phyloP scores from a whole-genome alignment of 257 asterid species.

The Eucommia ulmoides region DNA sequence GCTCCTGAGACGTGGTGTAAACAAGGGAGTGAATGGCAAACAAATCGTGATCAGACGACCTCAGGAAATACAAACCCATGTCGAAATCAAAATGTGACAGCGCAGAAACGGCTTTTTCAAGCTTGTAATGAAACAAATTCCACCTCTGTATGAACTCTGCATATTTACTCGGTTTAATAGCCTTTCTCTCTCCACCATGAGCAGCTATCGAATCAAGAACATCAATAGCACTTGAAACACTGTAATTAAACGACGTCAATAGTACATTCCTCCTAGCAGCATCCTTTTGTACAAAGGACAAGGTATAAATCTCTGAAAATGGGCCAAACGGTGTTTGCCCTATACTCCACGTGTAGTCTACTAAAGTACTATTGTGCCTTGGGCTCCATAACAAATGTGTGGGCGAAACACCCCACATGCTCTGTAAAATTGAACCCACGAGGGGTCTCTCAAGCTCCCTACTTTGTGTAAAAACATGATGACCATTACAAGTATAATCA shows the following conservation, averaged over 20 bases:
- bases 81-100: slow-evolving; percentile 82
- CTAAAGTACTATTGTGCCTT: slow-evolving; percentile 60
- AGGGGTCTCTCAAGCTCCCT: slow-evolving; percentile 81
- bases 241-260: slow-evolving; percentile 60
- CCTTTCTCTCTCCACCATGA: slow-evolving; percentile 79
- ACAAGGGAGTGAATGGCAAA: slow-evolving; percentile 69
- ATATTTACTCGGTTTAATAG: slow-evolving; percentile 40
- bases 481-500: slow-evolving; percentile 78
- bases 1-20: slow-evolving; percentile 66
- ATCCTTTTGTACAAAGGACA: slow-evolving; percentile 90
- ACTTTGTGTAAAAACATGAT: slow-evolving; percentile 69
- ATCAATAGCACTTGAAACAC: slow-evolving; percentile 54
- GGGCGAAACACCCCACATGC: slow-evolving; percentile 95
- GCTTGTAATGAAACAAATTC: slow-evolving; percentile 82
- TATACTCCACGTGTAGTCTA: slow-evolving; percentile 91
- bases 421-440: slow-evolving; percentile 86
- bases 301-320: slow-evolving; percentile 60
- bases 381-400: slow-evolving; percentile 91
- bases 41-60: slow-evolving; percentile 83
- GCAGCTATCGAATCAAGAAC: slow-evolving; percentile 63
- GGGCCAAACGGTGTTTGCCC: slow-evolving; percentile 97
- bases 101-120: slow-evolving; percentile 65
- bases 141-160: slow-evolving; percentile 67
- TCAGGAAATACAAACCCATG: slow-evolving; percentile 58
- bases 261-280: slow-evolving; percentile 89